Base-by-base conservation (phyloP, 257 asterid species). In the Mitragyna speciosa region DNA sequence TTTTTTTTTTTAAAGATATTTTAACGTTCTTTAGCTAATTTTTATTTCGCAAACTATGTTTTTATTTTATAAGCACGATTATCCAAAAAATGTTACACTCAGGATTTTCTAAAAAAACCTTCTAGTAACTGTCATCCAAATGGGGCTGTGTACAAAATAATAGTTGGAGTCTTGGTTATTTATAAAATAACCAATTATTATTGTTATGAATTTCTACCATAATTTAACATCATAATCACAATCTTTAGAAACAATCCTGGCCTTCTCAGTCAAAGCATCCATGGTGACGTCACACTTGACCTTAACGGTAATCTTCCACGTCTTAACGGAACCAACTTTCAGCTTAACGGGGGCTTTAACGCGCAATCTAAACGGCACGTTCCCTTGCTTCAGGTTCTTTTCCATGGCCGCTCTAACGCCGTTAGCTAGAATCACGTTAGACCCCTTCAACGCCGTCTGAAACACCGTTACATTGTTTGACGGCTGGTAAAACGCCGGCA, bases 401-500 rank as follows among this genome's bases (percentile, higher is more conserved):
- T 45, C 69, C 78, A 93, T 83, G 78, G 85, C 56, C 80, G 87
- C 79, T 78, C 82, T 87, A 1, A 86, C 89, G 76, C 82, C 64
- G 67, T 76, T 83, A 0, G 90, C 94, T 3, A 93, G 77, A 8
- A 92, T 80, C 14, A 95, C 83, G 54, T 73, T 84, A 48, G 91
- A 81, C 15, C 97, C 94, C 3, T 72, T 87, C 39, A 90, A 26
- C 83, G 78, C 76, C 86, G 86, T 81, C 19, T 76, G 61, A 43
- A 92, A 3, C 74, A 85, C 88, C 83, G 97, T 95, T 52, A 91
- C 89, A 77, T 93, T 95, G 72, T 78, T 90, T 61, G 85, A 81
- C 82, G 93, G 90, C 89, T 95, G 99, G 73, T 83, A 89, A 73
- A 95, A 92, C 12, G 51, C 97, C 12, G 97, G 94, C 66, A 88